Evolutionary conservation across 2,329 filamentous ascomycete genomes (phyloP).

Genomic region (Drechslerella coelobrocha): DNA sequence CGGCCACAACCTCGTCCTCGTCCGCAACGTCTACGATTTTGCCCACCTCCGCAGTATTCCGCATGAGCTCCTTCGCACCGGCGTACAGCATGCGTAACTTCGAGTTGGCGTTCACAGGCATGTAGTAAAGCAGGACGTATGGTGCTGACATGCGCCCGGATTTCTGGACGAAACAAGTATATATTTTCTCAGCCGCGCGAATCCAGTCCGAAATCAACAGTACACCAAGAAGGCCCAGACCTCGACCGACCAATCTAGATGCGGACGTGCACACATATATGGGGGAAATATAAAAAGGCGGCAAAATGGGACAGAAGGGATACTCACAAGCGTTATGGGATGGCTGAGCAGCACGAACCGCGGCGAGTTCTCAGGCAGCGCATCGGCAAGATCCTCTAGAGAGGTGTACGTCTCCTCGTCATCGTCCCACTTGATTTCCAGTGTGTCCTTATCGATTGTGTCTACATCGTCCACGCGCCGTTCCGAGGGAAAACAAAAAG

Average conservation of each 20-base stretch:
- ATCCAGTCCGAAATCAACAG: too few relatives aligned
- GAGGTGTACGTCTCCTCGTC: constrained; percentile 82
- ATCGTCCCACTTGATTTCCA: constrained; percentile 86
- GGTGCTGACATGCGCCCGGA: constrained; percentile 86
- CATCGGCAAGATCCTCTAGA: constrained; percentile 81
- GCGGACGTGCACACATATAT: constrained; percentile 5
- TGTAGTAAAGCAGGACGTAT: constrained; percentile 93
- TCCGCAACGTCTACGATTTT: constrained; percentile 83
- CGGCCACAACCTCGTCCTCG: constrained; percentile 79
- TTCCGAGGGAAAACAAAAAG: too few relatives aligned
- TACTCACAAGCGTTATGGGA: constrained; percentile 72
- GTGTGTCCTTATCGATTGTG: constrained; percentile 84
- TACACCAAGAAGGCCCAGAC: too few relatives aligned
- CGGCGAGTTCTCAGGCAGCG: constrained; percentile 89
- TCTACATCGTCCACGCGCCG: too few relatives aligned
- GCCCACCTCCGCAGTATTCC: constrained; percentile 88
- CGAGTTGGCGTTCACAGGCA: constrained; percentile 87
- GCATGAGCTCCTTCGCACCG: constrained; percentile 92
- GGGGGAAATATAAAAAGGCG: constrained; percentile 4
- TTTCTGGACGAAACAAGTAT: constrained; percentile 17
- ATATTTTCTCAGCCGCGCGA: constrained; percentile 1
- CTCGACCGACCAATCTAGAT: too few relatives aligned
- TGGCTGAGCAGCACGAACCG: constrained; percentile 90
- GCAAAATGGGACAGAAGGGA: neutral
- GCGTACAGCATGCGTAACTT: constrained; percentile 93